phyloP scores from a whole-genome alignment of 169 alveolate species.

The Cryptosporidium felis region DNA sequence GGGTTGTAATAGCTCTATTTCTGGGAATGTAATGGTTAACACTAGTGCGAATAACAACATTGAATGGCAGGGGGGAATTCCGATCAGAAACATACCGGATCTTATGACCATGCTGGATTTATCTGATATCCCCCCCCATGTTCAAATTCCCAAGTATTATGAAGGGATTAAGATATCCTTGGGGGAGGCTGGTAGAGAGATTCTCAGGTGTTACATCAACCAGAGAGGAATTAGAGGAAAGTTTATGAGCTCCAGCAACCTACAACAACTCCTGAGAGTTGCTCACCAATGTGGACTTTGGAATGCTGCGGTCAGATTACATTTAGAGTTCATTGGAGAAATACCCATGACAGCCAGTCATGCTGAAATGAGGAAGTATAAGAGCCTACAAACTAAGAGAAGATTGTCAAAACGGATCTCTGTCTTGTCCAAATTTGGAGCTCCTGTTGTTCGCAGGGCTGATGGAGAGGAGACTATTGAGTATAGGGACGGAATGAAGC shows the following conservation, averaged over 20 bases:
- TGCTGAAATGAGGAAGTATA: slow-evolving; percentile 70
- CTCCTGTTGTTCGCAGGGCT: slow-evolving; percentile 71
- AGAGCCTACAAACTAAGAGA: slow-evolving; percentile 63
- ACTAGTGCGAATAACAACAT: slow-evolving; percentile 10
- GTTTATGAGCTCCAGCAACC: slow-evolving; percentile 66
- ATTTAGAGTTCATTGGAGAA: slow-evolving; percentile 68
- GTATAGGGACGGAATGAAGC: slow-evolving; percentile 71
- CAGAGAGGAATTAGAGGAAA: slow-evolving; percentile 66
- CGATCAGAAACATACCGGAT: slow-evolving; percentile 60
- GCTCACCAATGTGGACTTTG: slow-evolving; percentile 71
- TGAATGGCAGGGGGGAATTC: slow-evolving; percentile 71
- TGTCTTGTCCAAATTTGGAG: slow-evolving; percentile 68
- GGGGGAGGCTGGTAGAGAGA: slow-evolving; percentile 70
- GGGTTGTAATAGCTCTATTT: slow-evolving; percentile 4
- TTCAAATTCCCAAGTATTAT: slow-evolving; percentile 61
- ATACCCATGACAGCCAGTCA: slow-evolving; percentile 72
- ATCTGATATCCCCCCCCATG: slow-evolving; percentile 70
- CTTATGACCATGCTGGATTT: slow-evolving; percentile 67
- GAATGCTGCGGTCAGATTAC: slow-evolving; percentile 70
- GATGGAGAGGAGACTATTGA: slow-evolving; percentile 71
- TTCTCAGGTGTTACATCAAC: slow-evolving; percentile 53
- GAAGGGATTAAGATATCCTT: slow-evolving; percentile 64
- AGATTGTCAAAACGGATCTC: slow-evolving; percentile 66
- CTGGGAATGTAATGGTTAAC: slow-evolving; percentile 26
- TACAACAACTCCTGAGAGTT: slow-evolving; percentile 62